These are phyloP conservation scores for Ophiostoma perfectum DNA, from an alignment of 2,329 filamentous ascomycete genomes.

Conservation along the genomic window DNA sequence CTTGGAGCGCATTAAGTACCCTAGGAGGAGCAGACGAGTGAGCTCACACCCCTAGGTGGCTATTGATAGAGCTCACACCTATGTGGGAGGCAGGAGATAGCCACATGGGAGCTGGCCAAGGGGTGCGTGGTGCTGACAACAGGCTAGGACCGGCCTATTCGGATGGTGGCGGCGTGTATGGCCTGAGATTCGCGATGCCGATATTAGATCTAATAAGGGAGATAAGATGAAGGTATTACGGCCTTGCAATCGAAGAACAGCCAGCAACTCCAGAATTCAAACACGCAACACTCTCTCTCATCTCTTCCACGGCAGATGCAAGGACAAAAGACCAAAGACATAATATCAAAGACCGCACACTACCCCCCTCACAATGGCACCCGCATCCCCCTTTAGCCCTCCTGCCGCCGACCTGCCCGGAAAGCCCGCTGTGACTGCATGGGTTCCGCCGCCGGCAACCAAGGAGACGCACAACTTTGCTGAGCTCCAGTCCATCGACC, in stretches of 20 bases:
- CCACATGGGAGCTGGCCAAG: slow-evolving; percentile 2
- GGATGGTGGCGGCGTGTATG: background rate
- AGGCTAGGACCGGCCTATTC: background rate
- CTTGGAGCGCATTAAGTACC: background rate
- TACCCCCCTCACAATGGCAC: slow-evolving; percentile 27
- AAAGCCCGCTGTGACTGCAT: slow-evolving; percentile 41
- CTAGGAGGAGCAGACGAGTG: background rate
- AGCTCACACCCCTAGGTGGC: slow-evolving; percentile 1
- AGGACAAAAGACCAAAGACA: background rate
- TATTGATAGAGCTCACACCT: background rate
- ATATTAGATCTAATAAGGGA: slow-evolving; percentile 4
- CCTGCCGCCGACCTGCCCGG: slow-evolving; percentile 35
- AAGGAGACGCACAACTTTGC: slow-evolving; percentile 41
- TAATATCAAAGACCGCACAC: background rate
- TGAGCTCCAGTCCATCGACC: slow-evolving; percentile 39
- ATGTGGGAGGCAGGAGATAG: background rate
- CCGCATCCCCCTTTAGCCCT: slow-evolving; percentile 39
- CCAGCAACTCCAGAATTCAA: background rate
- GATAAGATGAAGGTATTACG: slow-evolving; percentile 7
- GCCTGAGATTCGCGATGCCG: background rate
- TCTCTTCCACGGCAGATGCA: background rate
- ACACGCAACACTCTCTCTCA: background rate
- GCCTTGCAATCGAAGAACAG: background rate
- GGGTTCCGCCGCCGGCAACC: slow-evolving; percentile 42
- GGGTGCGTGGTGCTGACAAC: background rate